A percentile compares a stretch with the other conserved stretches of the same genome.
phyloP scores from a whole-genome alignment of 805 yeast genomes.

The Sugiyamaella marilandica region DNA sequence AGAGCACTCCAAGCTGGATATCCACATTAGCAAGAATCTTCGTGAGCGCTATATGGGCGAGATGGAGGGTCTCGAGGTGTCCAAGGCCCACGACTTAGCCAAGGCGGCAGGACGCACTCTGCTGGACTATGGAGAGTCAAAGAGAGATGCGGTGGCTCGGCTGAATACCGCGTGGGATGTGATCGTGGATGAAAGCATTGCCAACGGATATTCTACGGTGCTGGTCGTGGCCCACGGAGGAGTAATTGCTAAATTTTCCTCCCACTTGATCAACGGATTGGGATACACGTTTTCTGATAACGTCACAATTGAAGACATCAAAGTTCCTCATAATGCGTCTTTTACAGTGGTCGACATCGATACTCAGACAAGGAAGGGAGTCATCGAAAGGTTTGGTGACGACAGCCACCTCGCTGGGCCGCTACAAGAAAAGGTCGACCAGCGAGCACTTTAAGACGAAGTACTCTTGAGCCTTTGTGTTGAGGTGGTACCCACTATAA shows the following conservation, averaged over 20 bases:
- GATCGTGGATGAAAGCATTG: slow-evolving; percentile 38
- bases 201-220: slow-evolving; percentile 33
- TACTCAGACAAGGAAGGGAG: slow-evolving; percentile 37
- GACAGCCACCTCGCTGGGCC: slow-evolving; percentile 59
- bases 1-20: slow-evolving; percentile 21
- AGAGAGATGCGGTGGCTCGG: slow-evolving; percentile 39
- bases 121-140: slow-evolving; percentile 61
- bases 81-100: slow-evolving; percentile 54
- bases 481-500: too few species aligned
- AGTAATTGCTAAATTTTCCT: slow-evolving; percentile 57
- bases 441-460: slow-evolving; percentile 17
- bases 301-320: slow-evolving; percentile 39
- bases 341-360: slow-evolving; percentile 60
- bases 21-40: slow-evolving; percentile 39
- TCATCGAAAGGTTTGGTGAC: slow-evolving; percentile 55
- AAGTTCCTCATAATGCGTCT: slow-evolving; percentile 72
- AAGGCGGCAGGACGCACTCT: slow-evolving; percentile 52
- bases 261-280: slow-evolving; percentile 42
- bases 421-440: slow-evolving; percentile 13
- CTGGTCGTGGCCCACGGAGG: slow-evolving; percentile 78
- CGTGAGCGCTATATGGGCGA: slow-evolving; percentile 78
- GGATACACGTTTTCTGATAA: slow-evolving; percentile 38
- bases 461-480: too few species aligned
- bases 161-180: slow-evolving; percentile 43
- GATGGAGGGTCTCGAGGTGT: slow-evolving; percentile 67